These are phyloP conservation scores for Vitis hybrid DNA, from an alignment of 177 flowering plant species.

Conservation along the genomic window DNA sequence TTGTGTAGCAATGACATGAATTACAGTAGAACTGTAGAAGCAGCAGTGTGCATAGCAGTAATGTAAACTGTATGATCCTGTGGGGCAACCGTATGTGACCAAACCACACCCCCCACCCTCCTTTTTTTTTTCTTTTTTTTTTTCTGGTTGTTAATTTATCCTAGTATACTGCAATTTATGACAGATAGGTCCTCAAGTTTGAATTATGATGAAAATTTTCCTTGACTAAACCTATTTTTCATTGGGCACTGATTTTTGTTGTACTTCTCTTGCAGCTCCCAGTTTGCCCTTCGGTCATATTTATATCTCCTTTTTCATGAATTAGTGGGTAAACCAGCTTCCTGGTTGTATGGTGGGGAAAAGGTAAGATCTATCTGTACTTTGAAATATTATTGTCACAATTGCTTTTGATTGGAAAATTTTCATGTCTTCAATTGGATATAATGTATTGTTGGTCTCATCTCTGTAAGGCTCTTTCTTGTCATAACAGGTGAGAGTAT, in stretches of 20 bases:
- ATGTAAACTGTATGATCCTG: too few species aligned
- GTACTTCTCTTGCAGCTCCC: conserved; percentile 60
- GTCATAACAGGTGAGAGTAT: conserved; percentile 76
- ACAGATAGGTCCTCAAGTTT: background rate
- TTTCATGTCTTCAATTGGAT: background rate
- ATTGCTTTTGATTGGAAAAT: background rate
- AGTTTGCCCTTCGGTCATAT: conserved; percentile 88
- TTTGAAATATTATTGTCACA: background rate
- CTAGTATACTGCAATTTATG: too few species aligned
- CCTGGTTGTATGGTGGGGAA: conserved; percentile 72
- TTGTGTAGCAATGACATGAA: too few species aligned
- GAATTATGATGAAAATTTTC: background rate
- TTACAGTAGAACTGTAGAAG: too few species aligned
- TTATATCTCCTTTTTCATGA: conserved; percentile 80
- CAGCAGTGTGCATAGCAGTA: too few species aligned
- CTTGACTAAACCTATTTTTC: conserved; percentile 9
- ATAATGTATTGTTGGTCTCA: conserved; percentile 1
- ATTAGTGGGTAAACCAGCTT: conserved; percentile 80
- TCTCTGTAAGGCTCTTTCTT: conserved; percentile 67
- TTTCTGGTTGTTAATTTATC: too few species aligned
- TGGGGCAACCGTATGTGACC: too few species aligned
- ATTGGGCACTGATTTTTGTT: conserved; percentile 2
- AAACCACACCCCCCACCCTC: too few species aligned
- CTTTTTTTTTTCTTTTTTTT: too few species aligned
- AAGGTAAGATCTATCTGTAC: conserved; percentile 50